These are phyloP conservation scores for Nectriaceae sp. DNA, from an alignment of 2,329 filamentous ascomycete genomes.

Conservation along the genomic window DNA sequence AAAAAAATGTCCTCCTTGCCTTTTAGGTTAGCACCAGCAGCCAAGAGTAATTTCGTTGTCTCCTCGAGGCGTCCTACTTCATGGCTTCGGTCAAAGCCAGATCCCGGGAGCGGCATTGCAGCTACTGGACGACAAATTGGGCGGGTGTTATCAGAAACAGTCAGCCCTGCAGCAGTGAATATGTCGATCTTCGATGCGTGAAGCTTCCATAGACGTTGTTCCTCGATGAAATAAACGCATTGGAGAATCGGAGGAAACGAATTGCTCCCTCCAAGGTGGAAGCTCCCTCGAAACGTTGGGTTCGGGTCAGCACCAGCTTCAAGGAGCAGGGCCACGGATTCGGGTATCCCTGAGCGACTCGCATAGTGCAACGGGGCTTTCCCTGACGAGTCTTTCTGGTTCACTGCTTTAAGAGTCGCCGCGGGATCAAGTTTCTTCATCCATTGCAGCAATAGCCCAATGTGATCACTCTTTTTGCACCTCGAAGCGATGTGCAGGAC, in stretches of 20 bases:
- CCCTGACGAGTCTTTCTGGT: conserved; percentile 14
- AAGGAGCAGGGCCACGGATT: conserved; percentile 15
- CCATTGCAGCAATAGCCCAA: conserved; percentile 13
- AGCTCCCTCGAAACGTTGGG: background rate
- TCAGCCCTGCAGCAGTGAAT: conserved; percentile 4
- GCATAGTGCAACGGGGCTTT: conserved; percentile 22
- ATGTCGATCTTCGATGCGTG: too few relatives aligned
- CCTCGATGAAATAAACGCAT: conserved; percentile 14
- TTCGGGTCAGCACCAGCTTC: conserved; percentile 16
- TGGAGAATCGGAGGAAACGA: conserved; percentile 22
- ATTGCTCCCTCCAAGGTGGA: background rate
- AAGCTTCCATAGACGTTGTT: conserved; percentile 13
- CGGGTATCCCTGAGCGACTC: conserved; percentile 10
- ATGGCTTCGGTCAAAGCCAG: conserved; percentile 1
- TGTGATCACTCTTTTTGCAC: conserved; percentile 12
- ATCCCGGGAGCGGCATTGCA: background rate
- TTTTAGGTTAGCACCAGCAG: conserved; percentile 7
- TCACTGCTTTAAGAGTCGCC: conserved; percentile 1
- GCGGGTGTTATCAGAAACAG: conserved; percentile 4
- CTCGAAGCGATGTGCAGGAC: conserved; percentile 19
- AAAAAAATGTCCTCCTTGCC: conserved; percentile 2
- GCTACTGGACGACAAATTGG: background rate
- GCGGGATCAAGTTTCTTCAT: conserved; percentile 8
- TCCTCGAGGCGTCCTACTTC: conserved; percentile 12
- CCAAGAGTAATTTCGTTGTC: conserved; percentile 12